phyloP scores from a whole-genome alignment of 73 alveolate species.

The Paramecium tetraurelia region DNA sequence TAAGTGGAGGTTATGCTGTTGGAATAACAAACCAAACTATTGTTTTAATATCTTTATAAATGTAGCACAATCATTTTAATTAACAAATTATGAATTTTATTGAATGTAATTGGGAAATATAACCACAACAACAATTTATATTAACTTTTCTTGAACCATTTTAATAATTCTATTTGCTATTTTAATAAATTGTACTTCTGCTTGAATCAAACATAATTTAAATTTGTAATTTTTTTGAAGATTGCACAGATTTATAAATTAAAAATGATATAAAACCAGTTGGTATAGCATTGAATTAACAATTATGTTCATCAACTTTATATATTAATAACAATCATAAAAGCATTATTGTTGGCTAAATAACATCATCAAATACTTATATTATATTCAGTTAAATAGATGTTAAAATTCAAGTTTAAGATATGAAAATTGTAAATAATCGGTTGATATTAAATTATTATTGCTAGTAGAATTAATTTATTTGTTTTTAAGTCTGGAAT shows the following conservation, averaged over 20 bases:
- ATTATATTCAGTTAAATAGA: neutral
- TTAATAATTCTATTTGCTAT: neutral
- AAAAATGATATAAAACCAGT: neutral
- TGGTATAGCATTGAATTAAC: neutral
- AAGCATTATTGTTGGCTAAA: neutral
- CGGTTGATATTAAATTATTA: neutral
- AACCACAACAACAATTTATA: no score
- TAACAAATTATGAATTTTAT: no score
- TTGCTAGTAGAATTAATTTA: neutral
- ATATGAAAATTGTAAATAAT: neutral
- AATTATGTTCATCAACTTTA: neutral
- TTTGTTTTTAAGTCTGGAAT: neutral
- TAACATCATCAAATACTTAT: neutral
- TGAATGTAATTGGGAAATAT: no score
- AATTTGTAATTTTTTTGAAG: neutral
- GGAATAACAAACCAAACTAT: no score
- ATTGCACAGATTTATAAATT: neutral
- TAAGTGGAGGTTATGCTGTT: no score
- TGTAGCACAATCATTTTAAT: no score
- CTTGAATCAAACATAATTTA: neutral
- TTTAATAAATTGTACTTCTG: neutral
- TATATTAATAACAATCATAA: no score
- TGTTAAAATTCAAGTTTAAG: neutral
- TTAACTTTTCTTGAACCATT: no score
- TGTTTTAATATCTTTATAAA: no score